Base-by-base conservation (phyloP, 2,329 filamentous ascomycete species). In the Stagonosporopsis vannaccii region DNA sequence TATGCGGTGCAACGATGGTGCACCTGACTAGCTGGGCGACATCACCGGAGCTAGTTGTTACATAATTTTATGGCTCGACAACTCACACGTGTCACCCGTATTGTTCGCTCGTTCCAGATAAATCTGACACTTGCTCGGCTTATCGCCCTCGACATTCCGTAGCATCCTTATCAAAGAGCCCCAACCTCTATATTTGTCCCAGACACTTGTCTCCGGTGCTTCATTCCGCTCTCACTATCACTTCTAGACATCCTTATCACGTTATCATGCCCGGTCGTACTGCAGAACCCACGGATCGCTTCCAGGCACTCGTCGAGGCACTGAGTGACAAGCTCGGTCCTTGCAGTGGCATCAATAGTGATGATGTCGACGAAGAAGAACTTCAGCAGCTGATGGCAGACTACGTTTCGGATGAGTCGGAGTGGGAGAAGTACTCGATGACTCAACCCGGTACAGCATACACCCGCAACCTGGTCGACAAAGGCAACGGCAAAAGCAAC, bases 381-480 rank as follows among this genome's bases (percentile, higher is more conserved):
- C 82, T 97, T 49, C 87, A 85, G 54, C 78, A 80, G 23, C 76
- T 94, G 61, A 96, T 97, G 91, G 78, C 85, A 54, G 78, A 84
- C 25, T 97, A 97, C 76, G 74, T 82, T 46, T 91, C 90, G 42
- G 79, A 85, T 35, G 81, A 88, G 52, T 75, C 80, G 23, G 88
- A 93, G 51, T 97, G 93, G 93, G 72, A 79, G 49, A 82, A 81
- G 60, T 97, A 91, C 77, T 90, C 90, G 25, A 84, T 94, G 66
- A 84, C 83, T n/a, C 89, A 96, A 68, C 66, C 78, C 17, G 87
- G 82, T 61, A 82, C 87, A 67, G 84, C 85, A 1, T 97, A 97
- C 75, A 97, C 93, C 12, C 81, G 93, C 51, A 97, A 97, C 72
- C 84, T 97, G 4, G 92, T 97, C 40, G 91, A 96, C 69, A 89